Percentiles rank a stretch among this genome's conserved stretches.
Conservation (phyloP, 108 stramenopile species). For the Schizochytrium sp. region DNA sequence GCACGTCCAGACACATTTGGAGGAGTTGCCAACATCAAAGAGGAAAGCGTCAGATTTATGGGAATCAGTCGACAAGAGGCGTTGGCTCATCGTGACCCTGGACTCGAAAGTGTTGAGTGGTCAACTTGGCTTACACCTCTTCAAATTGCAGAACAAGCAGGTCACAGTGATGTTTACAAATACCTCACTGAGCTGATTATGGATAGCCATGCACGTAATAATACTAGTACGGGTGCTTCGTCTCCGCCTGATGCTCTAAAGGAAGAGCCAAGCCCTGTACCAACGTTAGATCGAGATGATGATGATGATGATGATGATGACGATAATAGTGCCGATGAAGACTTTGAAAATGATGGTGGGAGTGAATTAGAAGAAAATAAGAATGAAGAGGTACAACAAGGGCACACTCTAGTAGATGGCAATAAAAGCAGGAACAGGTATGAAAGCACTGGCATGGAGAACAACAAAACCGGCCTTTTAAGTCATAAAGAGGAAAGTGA, state of each 20-base stretch:
- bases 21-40: not conserved
- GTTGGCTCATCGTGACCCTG: not conserved
- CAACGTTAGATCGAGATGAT: not conserved
- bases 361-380: no score
- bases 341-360: no score
- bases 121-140: not conserved
- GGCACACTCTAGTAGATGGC: no score
- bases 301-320: not conserved
- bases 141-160: not conserved
- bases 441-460: no score
- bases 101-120: conserved; percentile 3
- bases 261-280: no score
- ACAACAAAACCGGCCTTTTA: no score
- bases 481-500: no score
- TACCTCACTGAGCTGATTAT: not conserved
- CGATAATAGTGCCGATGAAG: not conserved
- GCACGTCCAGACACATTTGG: not conserved
- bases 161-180: not conserved
- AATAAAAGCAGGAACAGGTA: no score
- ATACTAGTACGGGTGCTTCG: not conserved
- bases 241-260: no score
- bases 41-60: conserved; percentile 25
- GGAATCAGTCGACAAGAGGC: conserved; percentile 30
- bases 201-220: not conserved
- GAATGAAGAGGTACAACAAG: no score